phyloP scores from a whole-genome alignment of 352 stramenopile genomes.

The Pythium diclinum region DNA sequence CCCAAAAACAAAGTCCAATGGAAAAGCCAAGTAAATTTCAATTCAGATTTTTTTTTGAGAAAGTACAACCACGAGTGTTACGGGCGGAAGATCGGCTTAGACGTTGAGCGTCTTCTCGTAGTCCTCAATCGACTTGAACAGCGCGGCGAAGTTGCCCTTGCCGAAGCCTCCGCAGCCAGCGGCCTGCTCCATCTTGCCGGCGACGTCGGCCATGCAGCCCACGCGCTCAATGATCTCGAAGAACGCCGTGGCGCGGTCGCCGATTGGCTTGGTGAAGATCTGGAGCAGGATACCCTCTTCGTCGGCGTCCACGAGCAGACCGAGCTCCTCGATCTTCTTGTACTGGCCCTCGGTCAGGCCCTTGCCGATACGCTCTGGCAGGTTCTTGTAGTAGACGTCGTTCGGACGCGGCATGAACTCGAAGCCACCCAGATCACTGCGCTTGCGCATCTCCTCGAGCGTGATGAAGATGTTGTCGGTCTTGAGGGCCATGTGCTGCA shows the following conservation, averaged over 20 bases:
- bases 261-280: constrained; percentile 91
- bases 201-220: constrained; percentile 78
- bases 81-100: constrained; percentile 27
- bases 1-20: not conserved
- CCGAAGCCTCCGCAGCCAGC: constrained; percentile 86
- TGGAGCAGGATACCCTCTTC: constrained; percentile 92
- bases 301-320: constrained; percentile 93
- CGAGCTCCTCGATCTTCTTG: constrained; percentile 89
- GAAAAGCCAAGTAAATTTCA: not conserved
- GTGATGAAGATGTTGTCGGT: constrained; percentile 96
- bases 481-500: constrained; percentile 97
- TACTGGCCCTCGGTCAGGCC: constrained; percentile 86
- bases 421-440: constrained; percentile 69
- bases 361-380: constrained; percentile 78
- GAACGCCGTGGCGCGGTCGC: constrained; percentile 86
- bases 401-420: constrained; percentile 87
- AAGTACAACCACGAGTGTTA: not conserved
- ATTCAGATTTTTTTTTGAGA: constrained; percentile 4
- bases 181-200: constrained; percentile 70
- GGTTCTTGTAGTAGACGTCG: constrained; percentile 89
- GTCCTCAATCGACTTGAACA: constrained; percentile 93
- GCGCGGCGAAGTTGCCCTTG: constrained; percentile 91
- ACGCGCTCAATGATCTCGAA: constrained; percentile 93
- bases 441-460: constrained; percentile 76
- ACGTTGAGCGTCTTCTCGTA: constrained; percentile 85